These are phyloP conservation scores for Fusarium sp. DNA, from an alignment of 2,329 filamentous ascomycete genomes.

Conservation along the genomic window DNA sequence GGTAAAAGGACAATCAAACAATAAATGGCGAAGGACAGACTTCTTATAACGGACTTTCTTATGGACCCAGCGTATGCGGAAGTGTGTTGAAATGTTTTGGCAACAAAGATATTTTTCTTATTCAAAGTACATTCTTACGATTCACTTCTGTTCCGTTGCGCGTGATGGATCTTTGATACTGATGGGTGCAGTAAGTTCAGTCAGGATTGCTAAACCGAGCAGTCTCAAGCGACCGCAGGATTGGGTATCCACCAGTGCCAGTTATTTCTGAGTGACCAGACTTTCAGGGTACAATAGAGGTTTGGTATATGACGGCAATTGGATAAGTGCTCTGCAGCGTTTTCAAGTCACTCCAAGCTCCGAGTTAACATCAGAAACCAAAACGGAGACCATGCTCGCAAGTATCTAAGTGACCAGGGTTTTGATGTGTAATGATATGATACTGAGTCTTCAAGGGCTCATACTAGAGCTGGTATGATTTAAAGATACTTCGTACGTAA, in stretches of 20 bases:
- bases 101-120: slow-evolving; percentile 29
- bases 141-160: background rate
- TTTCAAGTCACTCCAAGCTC: no score
- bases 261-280: no score
- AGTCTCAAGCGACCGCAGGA: no score
- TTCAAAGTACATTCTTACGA: slow-evolving; percentile 27
- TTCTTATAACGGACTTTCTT: slow-evolving; percentile 15
- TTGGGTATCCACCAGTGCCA: background rate
- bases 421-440: background rate
- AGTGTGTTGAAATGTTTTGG: slow-evolving; percentile 34
- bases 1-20: slow-evolving; percentile 39
- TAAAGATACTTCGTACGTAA: background rate
- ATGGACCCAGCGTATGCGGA: slow-evolving; percentile 27
- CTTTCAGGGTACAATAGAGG: no score
- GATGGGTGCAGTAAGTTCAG: background rate
- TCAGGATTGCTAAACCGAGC: background rate
- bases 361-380: no score
- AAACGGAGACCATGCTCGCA: no score
- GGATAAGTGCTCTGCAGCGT: no score
- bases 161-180: background rate
- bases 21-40: slow-evolving; percentile 40
- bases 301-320: no score
- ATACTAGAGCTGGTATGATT: background rate
- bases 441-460: background rate
- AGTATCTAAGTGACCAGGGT: no score